Conservation (phyloP, 441 rosid species). For the Syzygium syzygioides region DNA sequence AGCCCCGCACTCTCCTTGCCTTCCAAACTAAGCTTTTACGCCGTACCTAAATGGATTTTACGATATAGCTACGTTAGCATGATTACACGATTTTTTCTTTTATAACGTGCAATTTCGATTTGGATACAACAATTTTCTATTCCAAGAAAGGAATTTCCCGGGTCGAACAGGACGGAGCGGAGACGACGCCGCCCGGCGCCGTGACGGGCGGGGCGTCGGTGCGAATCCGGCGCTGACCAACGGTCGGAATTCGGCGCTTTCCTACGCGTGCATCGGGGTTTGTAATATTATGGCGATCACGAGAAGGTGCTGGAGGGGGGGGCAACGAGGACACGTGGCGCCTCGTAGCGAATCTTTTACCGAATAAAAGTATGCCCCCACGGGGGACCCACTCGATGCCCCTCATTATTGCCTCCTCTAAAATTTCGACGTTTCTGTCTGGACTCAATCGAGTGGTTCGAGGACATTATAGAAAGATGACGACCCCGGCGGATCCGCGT, state of each 20-base stretch:
- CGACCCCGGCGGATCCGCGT: not conserved
- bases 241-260: not conserved
- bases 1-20: fast-evolving
- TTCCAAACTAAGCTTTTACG: not conserved
- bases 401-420: fast-evolving
- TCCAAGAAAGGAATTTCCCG: too few species aligned
- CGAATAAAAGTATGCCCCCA: fast-evolving
- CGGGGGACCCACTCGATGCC: not conserved
- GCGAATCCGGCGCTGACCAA: not conserved
- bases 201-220: not conserved
- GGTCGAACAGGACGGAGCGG: not conserved
- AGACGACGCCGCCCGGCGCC: not conserved
- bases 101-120: not conserved
- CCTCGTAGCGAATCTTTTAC: not conserved
- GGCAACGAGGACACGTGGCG: not conserved
- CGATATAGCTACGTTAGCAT: not conserved
- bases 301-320: not conserved
- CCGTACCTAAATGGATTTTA: not conserved
- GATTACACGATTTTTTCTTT: not conserved
- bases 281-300: not conserved
- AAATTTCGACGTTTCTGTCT: not conserved
- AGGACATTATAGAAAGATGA: not conserved
- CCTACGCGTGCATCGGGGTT: too few species aligned
- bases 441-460: fast-evolving
- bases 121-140: not conserved